Conservation (phyloP, 2,329 filamentous ascomycete species). For the Pseudocercospora crystallina region DNA sequence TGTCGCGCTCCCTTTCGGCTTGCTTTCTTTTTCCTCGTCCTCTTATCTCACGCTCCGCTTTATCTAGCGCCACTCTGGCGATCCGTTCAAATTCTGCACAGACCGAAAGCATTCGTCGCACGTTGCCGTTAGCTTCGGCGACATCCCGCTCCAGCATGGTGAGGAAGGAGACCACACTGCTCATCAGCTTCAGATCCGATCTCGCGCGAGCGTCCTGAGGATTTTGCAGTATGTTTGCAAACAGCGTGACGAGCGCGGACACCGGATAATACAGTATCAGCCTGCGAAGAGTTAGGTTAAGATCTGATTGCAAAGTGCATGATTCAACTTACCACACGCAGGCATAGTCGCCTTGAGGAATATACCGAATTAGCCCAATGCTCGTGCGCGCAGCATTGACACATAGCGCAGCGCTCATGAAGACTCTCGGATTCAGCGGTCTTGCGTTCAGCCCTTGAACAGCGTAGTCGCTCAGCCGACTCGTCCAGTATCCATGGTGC, state of each 20-base stretch:
- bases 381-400: constrained; percentile 90
- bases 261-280: constrained; percentile 96
- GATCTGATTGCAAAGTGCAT: background rate
- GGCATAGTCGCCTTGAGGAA: constrained; percentile 89
- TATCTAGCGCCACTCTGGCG: constrained; percentile 85
- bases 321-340: constrained; percentile 83
- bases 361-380: constrained; percentile 91
- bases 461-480: constrained; percentile 87
- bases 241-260: constrained; percentile 88
- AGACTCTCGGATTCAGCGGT: constrained; percentile 89
- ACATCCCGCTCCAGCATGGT: constrained; percentile 79
- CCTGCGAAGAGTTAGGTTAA: constrained; percentile 45
- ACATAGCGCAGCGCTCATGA: constrained; percentile 88
- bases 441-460: constrained; percentile 90
- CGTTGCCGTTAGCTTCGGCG: constrained; percentile 65
- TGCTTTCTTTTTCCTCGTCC: constrained; percentile 83
- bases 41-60: constrained; percentile 79
- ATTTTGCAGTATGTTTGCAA: constrained; percentile 95
- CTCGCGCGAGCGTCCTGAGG: constrained; percentile 84
- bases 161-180: constrained; percentile 85
- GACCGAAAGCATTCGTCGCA: constrained; percentile 89
- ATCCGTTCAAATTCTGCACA: constrained; percentile 98
- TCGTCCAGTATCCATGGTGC: constrained; percentile 98
- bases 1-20: constrained; percentile 50
- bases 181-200: constrained; percentile 89